phyloP scores from a whole-genome alignment of 2,329 filamentous ascomycete species.

The Epichloe sibirici region DNA sequence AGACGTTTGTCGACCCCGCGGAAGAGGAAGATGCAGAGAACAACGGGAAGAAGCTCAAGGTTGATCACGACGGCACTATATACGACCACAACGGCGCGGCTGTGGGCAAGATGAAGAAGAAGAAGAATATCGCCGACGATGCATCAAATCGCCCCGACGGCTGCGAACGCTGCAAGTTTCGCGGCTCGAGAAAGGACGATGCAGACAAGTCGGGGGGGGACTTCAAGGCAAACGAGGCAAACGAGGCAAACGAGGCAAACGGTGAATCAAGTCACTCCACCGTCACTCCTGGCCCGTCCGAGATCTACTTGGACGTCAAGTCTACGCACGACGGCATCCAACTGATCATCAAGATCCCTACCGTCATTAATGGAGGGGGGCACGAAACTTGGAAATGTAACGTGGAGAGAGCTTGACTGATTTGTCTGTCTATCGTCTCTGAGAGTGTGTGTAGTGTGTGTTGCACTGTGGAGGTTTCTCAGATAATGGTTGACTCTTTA shows the following conservation, averaged over 20 bases:
- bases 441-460: no score
- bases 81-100: constrained; percentile 43
- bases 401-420: background rate
- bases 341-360: constrained; percentile 44
- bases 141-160: background rate
- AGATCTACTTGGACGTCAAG: constrained; percentile 45
- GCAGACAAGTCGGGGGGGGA: background rate
- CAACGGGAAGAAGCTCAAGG: constrained; percentile 38
- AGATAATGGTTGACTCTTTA: no score
- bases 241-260: background rate
- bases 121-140: constrained; percentile 9
- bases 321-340: constrained; percentile 46
- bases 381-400: constrained; percentile 13
- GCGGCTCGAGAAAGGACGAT: background rate
- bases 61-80: constrained; percentile 46
- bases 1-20: constrained; percentile 18
- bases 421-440: no score
- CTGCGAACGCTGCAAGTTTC: background rate
- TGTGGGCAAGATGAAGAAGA: constrained; percentile 46
- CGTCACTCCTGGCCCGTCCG: constrained; percentile 30
- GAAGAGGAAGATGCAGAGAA: background rate
- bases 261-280: background rate
- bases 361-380: constrained; percentile 39
- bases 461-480: no score
- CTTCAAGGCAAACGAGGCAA: no score